Conservation (phyloP, 164 flowering plant species). For the Akebia trifoliata region DNA sequence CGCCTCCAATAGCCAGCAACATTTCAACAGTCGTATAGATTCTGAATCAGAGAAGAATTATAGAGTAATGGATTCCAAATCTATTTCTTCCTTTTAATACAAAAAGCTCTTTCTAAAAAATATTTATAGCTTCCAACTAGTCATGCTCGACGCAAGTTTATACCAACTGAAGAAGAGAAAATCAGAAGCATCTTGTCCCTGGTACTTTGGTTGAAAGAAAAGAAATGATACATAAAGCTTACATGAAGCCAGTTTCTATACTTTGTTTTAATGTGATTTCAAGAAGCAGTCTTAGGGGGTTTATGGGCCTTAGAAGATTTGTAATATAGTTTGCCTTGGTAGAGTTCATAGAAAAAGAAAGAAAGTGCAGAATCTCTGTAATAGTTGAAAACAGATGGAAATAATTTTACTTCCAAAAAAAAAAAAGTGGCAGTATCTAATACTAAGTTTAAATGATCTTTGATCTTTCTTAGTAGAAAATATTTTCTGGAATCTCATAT, state of each 20-base stretch:
- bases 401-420: constrained; percentile 13
- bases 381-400: constrained; percentile 19
- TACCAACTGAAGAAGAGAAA: constrained; percentile 20
- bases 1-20: constrained; percentile 42
- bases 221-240: too few relatives aligned
- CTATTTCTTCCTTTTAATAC: constrained; percentile 17
- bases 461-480: too few relatives aligned
- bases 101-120: too few relatives aligned
- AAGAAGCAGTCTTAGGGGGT: constrained; percentile 15
- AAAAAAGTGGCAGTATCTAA: neutral
- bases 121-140: neutral
- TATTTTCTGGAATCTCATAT: too few relatives aligned
- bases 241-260: constrained; percentile 19
- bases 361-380: constrained; percentile 33
- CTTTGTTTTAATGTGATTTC: constrained; percentile 10
- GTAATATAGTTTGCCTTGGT: constrained; percentile 24
- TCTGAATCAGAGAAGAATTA: constrained; percentile 23
- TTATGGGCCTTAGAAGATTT: constrained; percentile 17
- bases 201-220: too few relatives aligned
- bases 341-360: constrained; percentile 14
- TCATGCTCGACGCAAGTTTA: constrained; percentile 21
- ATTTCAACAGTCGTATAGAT: constrained; percentile 40
- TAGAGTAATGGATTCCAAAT: constrained; percentile 21
- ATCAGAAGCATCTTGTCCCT: too few relatives aligned
- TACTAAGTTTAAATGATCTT: too few relatives aligned